Conservation (phyloP, 2,329 filamentous ascomycete species). For the Colletotrichum somersetense region DNA sequence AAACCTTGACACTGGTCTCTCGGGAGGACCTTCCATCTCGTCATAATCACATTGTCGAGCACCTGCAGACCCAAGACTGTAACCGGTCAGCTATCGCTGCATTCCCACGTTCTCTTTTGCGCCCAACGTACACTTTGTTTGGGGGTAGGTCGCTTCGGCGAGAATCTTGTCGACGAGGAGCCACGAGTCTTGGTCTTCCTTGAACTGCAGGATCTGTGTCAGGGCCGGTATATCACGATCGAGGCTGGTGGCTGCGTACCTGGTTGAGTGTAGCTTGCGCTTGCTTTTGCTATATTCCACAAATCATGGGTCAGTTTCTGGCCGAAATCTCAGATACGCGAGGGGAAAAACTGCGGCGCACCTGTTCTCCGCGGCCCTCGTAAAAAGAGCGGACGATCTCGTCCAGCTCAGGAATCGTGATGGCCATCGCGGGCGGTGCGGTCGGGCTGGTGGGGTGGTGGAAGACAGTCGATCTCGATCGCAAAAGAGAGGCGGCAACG, state of each 20-base stretch:
- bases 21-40: constrained; percentile 97
- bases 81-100: constrained; percentile 27
- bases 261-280: constrained; percentile 94
- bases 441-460: constrained; percentile 49
- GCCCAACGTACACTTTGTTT: constrained; percentile 87
- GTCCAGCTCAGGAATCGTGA: constrained; percentile 94
- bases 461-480: constrained; percentile 43
- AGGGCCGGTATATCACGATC: constrained; percentile 28
- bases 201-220: constrained; percentile 76
- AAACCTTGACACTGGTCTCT: constrained; percentile 92
- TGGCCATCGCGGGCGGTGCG: constrained; percentile 67
- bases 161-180: constrained; percentile 97
- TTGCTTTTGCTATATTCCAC: constrained; percentile 84
- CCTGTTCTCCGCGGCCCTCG: constrained; percentile 93
- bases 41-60: constrained; percentile 98
- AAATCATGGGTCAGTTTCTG: constrained; percentile 55
- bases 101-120: neutral
- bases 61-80: constrained; percentile 93
- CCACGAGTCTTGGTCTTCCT: constrained; percentile 98
- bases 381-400: constrained; percentile 96
- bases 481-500: constrained; percentile 35
- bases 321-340: constrained; percentile 39
- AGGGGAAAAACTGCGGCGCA: constrained; percentile 58
- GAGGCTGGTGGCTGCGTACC: constrained; percentile 65
- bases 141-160: constrained; percentile 89